A percentile compares a stretch with the other conserved stretches of the same genome.
phyloP scores from a whole-genome alignment of 306 rosid genomes.

The Pterocarpus macrocarpus region DNA sequence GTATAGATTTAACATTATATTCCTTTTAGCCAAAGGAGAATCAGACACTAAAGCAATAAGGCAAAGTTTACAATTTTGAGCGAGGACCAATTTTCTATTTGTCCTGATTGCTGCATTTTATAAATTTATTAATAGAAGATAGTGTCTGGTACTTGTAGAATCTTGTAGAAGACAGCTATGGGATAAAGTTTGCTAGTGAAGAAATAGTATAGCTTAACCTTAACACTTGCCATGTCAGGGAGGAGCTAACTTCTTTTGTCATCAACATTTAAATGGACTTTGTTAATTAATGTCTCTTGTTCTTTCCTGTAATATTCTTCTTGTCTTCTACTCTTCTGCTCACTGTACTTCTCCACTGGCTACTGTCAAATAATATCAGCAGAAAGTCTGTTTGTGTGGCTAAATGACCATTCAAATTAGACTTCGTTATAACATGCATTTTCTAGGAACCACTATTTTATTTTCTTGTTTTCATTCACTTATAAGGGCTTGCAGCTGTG shows the following conservation, averaged over 20 bases:
- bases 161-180: constrained; percentile 3
- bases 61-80: not conserved
- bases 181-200: not conserved
- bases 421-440: not conserved
- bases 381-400: not conserved
- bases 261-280: not conserved
- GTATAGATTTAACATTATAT: not conserved
- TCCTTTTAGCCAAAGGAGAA: not conserved
- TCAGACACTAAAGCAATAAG: not conserved
- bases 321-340: not conserved
- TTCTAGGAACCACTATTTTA: not conserved
- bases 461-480: not conserved
- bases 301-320: not conserved
- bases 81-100: not conserved
- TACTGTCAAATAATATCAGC: not conserved
- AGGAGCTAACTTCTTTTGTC: not conserved
- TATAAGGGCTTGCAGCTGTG: not conserved
- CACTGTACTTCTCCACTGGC: not conserved
- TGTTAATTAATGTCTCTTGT: constrained; percentile 4
- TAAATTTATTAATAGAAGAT: not conserved
- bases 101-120: not conserved
- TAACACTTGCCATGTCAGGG: not conserved
- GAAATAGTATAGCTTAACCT: not conserved
- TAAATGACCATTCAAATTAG: not conserved
- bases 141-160: not conserved